These are phyloP conservation scores for Mortierella sp. DNA, from an alignment of 371 early-diverging fungal genomes.

Conservation along the genomic window DNA sequence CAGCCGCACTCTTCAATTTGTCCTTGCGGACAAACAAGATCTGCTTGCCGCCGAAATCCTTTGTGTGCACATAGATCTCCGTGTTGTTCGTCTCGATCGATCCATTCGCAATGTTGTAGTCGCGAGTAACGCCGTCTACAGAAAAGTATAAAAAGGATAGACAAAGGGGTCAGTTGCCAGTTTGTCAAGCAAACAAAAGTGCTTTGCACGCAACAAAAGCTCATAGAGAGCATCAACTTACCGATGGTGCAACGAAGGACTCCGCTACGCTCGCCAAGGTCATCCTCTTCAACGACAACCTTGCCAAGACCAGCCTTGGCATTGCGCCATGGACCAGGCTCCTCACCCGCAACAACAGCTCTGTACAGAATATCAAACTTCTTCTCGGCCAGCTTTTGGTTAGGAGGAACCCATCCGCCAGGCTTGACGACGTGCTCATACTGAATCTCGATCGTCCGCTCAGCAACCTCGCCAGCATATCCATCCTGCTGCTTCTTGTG, in stretches of 20 bases:
- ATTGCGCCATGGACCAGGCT: conserved; percentile 45
- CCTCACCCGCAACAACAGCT: conserved; percentile 39
- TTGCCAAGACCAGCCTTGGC: conserved; percentile 52
- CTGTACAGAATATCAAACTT: conserved; percentile 55
- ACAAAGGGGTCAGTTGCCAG: neutral
- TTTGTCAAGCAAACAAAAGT: neutral
- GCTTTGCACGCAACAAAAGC: neutral
- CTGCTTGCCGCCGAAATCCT: conserved; percentile 65
- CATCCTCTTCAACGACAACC: conserved; percentile 48
- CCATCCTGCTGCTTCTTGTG: conserved; percentile 62
- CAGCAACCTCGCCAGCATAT: conserved; percentile 57
- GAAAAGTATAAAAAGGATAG: neutral
- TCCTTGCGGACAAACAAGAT: conserved; percentile 63
- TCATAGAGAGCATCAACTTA: conserved; percentile 30
- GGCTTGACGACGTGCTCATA: conserved; percentile 58
- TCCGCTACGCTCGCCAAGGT: conserved; percentile 50
- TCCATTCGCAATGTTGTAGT: conserved; percentile 69
- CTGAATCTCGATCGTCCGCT: conserved; percentile 61
- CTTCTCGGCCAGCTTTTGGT: conserved; percentile 56
- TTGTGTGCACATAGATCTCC: conserved; percentile 68
- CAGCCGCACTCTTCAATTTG: conserved; percentile 62
- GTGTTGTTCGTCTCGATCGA: conserved; percentile 62
- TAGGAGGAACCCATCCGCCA: conserved; percentile 58
- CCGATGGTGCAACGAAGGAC: conserved; percentile 66
- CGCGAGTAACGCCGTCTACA: conserved; percentile 66